Evolutionary conservation across 2,329 filamentous ascomycete genomes (phyloP), one percentile per base, ranked within the genome.

Genomic region (Epichloe typhina): DNA sequence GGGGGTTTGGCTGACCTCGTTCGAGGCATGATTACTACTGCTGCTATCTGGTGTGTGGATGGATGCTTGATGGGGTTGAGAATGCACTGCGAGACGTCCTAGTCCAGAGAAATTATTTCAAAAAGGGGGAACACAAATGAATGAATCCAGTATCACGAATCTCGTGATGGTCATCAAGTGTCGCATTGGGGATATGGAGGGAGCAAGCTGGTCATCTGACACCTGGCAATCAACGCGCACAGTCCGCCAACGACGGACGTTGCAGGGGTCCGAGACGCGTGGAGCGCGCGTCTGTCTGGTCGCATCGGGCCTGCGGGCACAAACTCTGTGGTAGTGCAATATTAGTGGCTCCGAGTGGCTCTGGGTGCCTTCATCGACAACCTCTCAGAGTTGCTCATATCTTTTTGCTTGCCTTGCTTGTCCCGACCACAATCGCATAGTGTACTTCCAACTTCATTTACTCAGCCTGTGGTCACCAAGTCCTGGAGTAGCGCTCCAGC

Each of bases 1-100:
- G 63, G 13, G 13, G 52, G 43, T 57, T 70, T 72, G 44, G 64
- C 61, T 11, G 75, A 68, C 57, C 76, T 68, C 53, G 76, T 77
- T 56, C 70, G 69, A 47, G 74, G 69, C 76, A 79, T 79, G 46
- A 43, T 54, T 39, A 13, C 17, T 41, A 41, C 8, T 15, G 31
- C 8, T 15, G 31, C 13, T 38, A 15, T 9, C n/a, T 36, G 26
- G 9, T 37, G 12, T 37, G 4, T 23, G 26, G 4, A 8, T 2
- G 6, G n/a, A 19, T 31, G 31, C 31, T 31, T 31, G 31, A 31
- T 31, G 9, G 31, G 33, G 12, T 5, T 8, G 36, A 13, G 1
- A 37, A 13, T 21, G 26, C 17, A 21, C 40, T 45, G 21, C 15
- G 42, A 33, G 15, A 35, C 21, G 2, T 37, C 43, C 13, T 17